Evolutionary conservation across 2,329 filamentous ascomycete genomes (phyloP).

Genomic region (Eutypella sp.): DNA sequence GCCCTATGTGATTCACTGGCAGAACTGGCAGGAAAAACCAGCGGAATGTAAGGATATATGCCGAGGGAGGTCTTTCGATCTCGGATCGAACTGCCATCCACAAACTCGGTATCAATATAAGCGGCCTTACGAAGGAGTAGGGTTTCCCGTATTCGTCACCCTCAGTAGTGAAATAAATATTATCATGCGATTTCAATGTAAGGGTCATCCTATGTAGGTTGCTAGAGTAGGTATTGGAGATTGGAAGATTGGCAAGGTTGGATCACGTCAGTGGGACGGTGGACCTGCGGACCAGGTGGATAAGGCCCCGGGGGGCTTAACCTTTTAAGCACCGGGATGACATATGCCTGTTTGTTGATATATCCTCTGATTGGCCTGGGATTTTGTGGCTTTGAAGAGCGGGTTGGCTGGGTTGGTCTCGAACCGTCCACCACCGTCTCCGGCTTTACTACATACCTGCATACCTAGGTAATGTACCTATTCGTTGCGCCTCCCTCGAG

Average conservation of each 20-base stretch:
- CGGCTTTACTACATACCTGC: neutral
- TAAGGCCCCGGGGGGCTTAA: too few relatives aligned
- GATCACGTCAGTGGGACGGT: conserved; percentile 2
- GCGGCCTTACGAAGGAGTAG: too few relatives aligned
- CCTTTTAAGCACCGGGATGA: neutral
- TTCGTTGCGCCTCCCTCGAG: too few relatives aligned
- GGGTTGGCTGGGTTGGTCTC: neutral
- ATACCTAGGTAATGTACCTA: neutral
- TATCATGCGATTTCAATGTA: neutral
- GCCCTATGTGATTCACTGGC: too few relatives aligned
- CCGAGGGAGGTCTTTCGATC: too few relatives aligned
- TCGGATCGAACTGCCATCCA: too few relatives aligned
- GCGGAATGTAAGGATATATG: too few relatives aligned
- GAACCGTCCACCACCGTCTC: neutral
- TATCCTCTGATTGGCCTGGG: neutral
- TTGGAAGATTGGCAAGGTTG: neutral
- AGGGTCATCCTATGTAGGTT: neutral
- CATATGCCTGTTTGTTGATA: neutral
- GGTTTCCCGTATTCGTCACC: too few relatives aligned
- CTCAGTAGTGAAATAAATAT: neutral
- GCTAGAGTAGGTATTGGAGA: too few relatives aligned
- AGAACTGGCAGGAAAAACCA: too few relatives aligned
- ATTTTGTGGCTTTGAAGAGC: neutral
- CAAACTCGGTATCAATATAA: too few relatives aligned
- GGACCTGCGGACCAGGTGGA: too few relatives aligned